These are phyloP conservation scores for Dothidotthia symphoricarpi DNA, from an alignment of 2,329 filamentous ascomycete genomes.

Conservation along the genomic window DNA sequence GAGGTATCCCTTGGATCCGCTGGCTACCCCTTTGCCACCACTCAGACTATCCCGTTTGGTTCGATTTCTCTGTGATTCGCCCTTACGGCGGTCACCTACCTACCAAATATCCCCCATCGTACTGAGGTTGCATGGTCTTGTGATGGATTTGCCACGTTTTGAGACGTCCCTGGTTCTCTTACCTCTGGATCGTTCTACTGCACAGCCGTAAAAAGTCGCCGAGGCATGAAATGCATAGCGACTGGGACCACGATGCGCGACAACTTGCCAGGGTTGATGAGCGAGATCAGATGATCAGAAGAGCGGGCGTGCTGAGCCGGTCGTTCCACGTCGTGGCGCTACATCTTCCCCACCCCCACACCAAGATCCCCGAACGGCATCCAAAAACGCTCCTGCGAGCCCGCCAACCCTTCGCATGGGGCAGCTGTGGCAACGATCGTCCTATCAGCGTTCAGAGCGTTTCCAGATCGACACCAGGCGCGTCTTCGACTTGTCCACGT, in stretches of 20 bases:
- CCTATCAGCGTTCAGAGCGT: constrained; percentile 27
- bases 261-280: constrained; percentile 17
- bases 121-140: constrained; percentile 5
- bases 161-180: constrained; percentile 20
- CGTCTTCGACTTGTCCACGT: constrained; percentile 28
- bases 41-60: no score
- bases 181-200: constrained; percentile 23
- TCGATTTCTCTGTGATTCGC: no score
- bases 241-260: constrained; percentile 34
- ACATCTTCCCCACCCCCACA: constrained; percentile 40
- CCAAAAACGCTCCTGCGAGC: constrained; percentile 35
- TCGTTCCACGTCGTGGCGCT: constrained; percentile 16
- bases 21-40: neutral
- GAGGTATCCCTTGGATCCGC: constrained; percentile 6
- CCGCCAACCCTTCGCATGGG: constrained; percentile 34
- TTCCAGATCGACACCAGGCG: constrained; percentile 39
- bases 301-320: constrained; percentile 16
- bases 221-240: constrained; percentile 10
- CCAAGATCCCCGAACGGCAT: constrained; percentile 33
- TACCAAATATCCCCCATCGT: neutral
- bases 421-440: constrained; percentile 31
- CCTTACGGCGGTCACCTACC: no score
- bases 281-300: constrained; percentile 41
- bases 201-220: constrained; percentile 14
- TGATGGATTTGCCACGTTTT: constrained; percentile 35